Conservation (phyloP, 2,329 filamentous ascomycete species). For the Verticillium albo-atrum region DNA sequence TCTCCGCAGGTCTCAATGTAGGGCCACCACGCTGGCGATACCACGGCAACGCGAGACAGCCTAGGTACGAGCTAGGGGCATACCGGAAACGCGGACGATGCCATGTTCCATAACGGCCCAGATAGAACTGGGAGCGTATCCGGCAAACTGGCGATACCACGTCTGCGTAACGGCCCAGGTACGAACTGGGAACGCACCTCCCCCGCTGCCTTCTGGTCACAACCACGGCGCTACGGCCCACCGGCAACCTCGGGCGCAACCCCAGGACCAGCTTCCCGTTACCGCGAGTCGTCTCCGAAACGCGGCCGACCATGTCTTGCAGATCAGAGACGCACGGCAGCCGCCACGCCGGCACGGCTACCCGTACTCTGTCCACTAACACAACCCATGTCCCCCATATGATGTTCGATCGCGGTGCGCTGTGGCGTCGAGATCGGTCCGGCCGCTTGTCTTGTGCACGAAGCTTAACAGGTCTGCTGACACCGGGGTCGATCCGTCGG, state of each 20-base stretch:
- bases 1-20: not conserved
- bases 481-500: not conserved
- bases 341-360: not conserved
- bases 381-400: not conserved
- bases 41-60: not conserved
- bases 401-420: too few species aligned
- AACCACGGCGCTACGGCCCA: not conserved
- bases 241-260: not conserved
- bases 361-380: not conserved
- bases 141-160: not conserved
- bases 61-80: not conserved
- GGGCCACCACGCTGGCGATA: not conserved
- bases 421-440: not conserved
- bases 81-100: not conserved
- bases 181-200: not conserved
- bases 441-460: not conserved
- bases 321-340: not conserved
- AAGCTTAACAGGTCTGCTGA: not conserved
- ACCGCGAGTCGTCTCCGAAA: not conserved
- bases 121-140: not conserved
- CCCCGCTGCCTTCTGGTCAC: not conserved
- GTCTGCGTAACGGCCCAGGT: not conserved
- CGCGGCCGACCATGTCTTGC: slow-evolving; percentile 1
- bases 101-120: not conserved
- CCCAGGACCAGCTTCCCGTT: slow-evolving; percentile 1